Conservation (phyloP, 2,329 filamentous ascomycete species). For the Sporothrix luriei region DNA sequence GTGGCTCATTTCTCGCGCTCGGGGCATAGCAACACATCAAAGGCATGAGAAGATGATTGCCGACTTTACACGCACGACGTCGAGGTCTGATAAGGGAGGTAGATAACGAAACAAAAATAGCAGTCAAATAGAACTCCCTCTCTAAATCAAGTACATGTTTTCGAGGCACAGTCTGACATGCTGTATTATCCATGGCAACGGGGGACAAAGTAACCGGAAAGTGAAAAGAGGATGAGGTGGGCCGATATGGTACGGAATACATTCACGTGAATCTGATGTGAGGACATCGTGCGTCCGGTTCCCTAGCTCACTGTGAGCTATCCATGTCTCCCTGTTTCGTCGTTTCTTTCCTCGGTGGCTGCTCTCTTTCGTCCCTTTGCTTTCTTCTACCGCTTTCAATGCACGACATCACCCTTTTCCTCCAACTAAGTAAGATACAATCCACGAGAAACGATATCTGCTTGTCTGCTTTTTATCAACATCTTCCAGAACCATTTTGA, state of each 20-base stretch:
- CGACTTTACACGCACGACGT: background rate
- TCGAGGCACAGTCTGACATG: background rate
- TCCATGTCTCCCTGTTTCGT: background rate
- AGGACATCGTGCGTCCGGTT: background rate
- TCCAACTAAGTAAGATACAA: background rate
- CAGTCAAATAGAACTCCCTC: no score
- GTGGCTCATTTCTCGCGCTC: background rate
- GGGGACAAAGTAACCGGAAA: background rate
- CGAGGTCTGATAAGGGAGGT: background rate
- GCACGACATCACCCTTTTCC: background rate
- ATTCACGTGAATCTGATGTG: background rate
- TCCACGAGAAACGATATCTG: no score
- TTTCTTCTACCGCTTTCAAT: background rate
- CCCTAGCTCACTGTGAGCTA: background rate
- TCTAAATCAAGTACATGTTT: background rate
- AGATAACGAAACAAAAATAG: background rate
- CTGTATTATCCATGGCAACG: background rate
- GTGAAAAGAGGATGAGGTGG: background rate
- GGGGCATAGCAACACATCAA: background rate
- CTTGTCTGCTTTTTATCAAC: background rate
- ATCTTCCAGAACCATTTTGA: background rate
- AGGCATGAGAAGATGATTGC: background rate
- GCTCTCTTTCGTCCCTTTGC: background rate
- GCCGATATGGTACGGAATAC: background rate
- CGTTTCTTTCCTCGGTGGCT: background rate